These are phyloP conservation scores for Jamesozyma jinghongensis DNA, from an alignment of 805 yeast species.

Conservation along the genomic window DNA sequence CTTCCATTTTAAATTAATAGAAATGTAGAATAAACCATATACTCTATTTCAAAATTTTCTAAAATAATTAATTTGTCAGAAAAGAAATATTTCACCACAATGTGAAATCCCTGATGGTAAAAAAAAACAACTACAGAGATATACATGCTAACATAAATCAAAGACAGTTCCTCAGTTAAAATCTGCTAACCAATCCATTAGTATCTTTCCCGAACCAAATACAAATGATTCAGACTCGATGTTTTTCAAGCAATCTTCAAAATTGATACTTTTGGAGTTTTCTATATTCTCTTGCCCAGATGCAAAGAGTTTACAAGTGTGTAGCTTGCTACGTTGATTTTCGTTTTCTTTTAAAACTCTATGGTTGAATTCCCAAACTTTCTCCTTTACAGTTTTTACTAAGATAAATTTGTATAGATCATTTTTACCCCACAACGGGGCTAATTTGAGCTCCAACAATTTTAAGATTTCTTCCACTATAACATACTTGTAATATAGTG, in stretches of 20 bases:
- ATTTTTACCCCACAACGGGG: slow-evolving; percentile 21
- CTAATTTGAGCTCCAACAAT: slow-evolving; percentile 17
- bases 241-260: slow-evolving; percentile 15
- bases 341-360: slow-evolving; percentile 2
- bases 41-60: too few relatives aligned
- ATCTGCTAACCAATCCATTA: slow-evolving; percentile 20
- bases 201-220: slow-evolving; percentile 14
- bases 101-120: neutral
- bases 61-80: neutral
- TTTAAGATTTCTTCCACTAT: slow-evolving; percentile 21
- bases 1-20: too few relatives aligned
- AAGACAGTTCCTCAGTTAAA: slow-evolving; percentile 1
- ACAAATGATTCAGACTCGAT: slow-evolving; percentile 11
- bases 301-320: slow-evolving; percentile 12
- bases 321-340: slow-evolving; percentile 1
- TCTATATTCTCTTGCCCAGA: slow-evolving; percentile 8
- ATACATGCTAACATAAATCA: neutral
- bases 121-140: neutral
- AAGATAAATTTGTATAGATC: slow-evolving; percentile 21
- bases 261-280: slow-evolving; percentile 8
- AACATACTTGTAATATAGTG: slow-evolving; percentile 12
- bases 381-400: slow-evolving; percentile 19
- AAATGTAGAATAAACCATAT: too few relatives aligned
- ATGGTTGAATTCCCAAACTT: slow-evolving; percentile 16
- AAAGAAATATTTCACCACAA: neutral